Conservation (phyloP, 148 eudicot species). For the Pouteria glomerata region DNA sequence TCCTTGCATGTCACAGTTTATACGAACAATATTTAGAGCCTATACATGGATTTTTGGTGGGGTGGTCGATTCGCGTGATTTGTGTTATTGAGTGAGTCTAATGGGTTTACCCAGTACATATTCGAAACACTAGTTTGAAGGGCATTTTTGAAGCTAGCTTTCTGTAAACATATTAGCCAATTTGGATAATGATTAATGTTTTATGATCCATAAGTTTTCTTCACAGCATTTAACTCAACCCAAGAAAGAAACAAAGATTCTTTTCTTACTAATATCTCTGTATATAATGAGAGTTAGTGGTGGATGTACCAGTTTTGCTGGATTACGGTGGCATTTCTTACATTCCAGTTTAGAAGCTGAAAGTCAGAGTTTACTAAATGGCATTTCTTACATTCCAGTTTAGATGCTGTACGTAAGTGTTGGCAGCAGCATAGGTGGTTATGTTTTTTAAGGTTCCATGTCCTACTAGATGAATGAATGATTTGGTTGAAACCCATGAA, state of each 20-base stretch:
- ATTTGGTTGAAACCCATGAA: too few relatives aligned
- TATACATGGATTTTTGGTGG: too few relatives aligned
- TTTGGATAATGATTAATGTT: neutral
- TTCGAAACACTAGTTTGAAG: neutral
- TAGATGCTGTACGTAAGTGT: neutral
- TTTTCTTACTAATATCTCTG: neutral
- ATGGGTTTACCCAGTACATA: too few relatives aligned
- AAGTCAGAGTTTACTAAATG: neutral
- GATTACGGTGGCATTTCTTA: neutral
- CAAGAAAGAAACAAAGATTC: neutral
- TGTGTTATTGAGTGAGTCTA: too few relatives aligned
- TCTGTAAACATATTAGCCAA: neutral
- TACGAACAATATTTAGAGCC: too few relatives aligned
- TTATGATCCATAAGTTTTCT: too few relatives aligned
- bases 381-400: too few relatives aligned
- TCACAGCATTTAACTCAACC: neutral
- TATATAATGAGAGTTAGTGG: neutral
- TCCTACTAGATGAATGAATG: neutral
- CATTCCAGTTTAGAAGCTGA: neutral
- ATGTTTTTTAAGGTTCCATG: neutral
- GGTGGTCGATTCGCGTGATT: too few relatives aligned
- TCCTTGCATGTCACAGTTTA: too few relatives aligned
- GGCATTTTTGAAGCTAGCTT: neutral
- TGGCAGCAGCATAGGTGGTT: neutral
- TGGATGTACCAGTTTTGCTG: neutral